Base-by-base conservation (phyloP, 345 rosid species). In the Mercurialis annua region DNA sequence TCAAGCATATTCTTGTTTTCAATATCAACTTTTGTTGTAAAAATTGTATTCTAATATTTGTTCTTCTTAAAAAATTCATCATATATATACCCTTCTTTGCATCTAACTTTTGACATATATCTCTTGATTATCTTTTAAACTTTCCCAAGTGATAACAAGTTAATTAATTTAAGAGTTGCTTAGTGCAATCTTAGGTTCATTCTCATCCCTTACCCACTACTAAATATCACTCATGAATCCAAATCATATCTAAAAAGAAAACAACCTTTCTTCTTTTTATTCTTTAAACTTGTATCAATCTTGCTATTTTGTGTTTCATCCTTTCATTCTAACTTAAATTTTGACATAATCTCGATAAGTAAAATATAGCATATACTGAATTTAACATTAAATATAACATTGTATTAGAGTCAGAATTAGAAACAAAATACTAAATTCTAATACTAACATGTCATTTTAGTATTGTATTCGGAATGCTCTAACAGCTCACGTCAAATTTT, bases 1-100 rank as follows among this genome's bases (percentile, higher is more conserved):
- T 2, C 30, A 31, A 60, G 74, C 63, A 77, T 72, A 60, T 69
- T 72, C 74, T 20, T 30, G 38, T 67, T n/a, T n/a, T 67, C 61
- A 53, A 43, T 34, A 49, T n/a, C 42, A 66, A 70, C 33, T 31
- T 33, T 56, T 67, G 15, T 27, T 10, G 65, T 65, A 26, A 43
- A 63, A 63, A 76, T 14, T 29, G 23, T 20, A 10, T 30, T 15
- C 56, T 31, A 49, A 21, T 40, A 46, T 17, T 31, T 5, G 55
- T 16, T 18, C n/a, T n/a, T n/a, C n/a, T 50, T 40, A 40, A 55
- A 40, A n/a, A 57, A 60, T 62, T 47, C 50, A 63, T 73, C 69
- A 74, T 57, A 40, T 65, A n/a, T 33, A 15, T 62, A 48, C 40
- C 24, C 31, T 30, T 66, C 44, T 60, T 49, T 65, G 18, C 18